Conservation (phyloP, 192 early-diverging fungal genomes). For the Coemansia aciculifera region DNA sequence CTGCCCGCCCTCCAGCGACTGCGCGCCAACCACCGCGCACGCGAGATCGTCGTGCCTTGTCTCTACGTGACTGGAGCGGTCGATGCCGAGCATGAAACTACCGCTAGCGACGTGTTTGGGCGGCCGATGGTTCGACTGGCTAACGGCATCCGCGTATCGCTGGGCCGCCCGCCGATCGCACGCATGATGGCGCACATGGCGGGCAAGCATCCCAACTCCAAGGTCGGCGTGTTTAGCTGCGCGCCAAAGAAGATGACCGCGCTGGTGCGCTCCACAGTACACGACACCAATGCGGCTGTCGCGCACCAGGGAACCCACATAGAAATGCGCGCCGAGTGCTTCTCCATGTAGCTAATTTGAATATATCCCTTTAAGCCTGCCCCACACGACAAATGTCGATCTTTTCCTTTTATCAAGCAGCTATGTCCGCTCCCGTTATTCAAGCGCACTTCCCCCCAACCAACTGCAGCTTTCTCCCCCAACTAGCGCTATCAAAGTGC, state of each 20-base stretch:
- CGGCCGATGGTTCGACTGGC: constrained; percentile 44
- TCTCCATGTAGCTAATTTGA: constrained; percentile 27
- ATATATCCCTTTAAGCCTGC: neutral
- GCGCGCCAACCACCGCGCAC: constrained; percentile 33
- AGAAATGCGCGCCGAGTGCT: constrained; percentile 53
- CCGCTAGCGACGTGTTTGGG: constrained; percentile 50
- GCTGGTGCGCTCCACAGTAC: constrained; percentile 41
- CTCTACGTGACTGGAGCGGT: constrained; percentile 43
- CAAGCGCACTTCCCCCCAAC: constrained; percentile 6
- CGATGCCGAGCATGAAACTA: constrained; percentile 30
- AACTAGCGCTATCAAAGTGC: neutral
- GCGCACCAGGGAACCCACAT: constrained; percentile 47
- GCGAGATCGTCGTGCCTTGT: constrained; percentile 47
- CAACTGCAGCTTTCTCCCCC: neutral
- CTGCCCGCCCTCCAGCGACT: constrained; percentile 33
- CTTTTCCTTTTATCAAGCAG: neutral
- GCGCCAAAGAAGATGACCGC: constrained; percentile 42
- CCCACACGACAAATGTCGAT: neutral
- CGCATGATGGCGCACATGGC: constrained; percentile 51
- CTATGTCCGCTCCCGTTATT: neutral
- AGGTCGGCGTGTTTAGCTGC: constrained; percentile 51
- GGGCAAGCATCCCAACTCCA: constrained; percentile 40
- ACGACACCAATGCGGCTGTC: constrained; percentile 48
- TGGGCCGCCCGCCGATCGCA: constrained; percentile 39
- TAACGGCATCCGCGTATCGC: constrained; percentile 50